Percentiles rank a stretch among this genome's conserved stretches.
Conservation (phyloP, 179 eudicot species). For the Silene coronaria region DNA sequence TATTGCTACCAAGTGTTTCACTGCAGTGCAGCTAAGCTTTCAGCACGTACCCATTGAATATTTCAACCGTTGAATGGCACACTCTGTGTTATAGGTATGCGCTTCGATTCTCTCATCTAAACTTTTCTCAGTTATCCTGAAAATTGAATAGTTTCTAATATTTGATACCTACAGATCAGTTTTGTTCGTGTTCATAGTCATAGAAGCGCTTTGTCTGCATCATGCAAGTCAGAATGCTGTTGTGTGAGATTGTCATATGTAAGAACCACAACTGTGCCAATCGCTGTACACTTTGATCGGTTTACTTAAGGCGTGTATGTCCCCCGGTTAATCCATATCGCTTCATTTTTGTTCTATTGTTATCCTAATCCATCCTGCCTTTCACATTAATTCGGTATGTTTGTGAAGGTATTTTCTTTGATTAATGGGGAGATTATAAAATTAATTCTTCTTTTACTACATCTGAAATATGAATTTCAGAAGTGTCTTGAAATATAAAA, state of each 20-base stretch:
- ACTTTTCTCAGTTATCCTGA: background rate
- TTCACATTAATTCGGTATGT: too few relatives aligned
- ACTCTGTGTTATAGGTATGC: constrained; percentile 1
- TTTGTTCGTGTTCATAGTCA: background rate
- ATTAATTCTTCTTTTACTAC: too few relatives aligned
- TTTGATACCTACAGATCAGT: background rate
- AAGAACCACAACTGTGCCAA: background rate
- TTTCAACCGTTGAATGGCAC: background rate
- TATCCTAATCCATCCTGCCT: too few relatives aligned
- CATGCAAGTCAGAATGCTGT: background rate
- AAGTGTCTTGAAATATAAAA: too few relatives aligned
- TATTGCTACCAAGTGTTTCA: background rate
- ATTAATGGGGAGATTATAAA: too few relatives aligned
- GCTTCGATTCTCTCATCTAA: background rate
- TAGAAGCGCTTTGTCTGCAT: background rate
- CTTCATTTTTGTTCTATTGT: background rate
- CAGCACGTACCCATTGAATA: background rate
- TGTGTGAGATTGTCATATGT: background rate
- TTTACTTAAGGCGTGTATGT: background rate
- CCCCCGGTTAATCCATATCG: background rate
- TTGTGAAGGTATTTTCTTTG: too few relatives aligned
- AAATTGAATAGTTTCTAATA: background rate
- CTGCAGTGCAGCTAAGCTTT: constrained; percentile 6
- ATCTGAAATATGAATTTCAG: too few relatives aligned
- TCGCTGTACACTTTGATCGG: background rate